Evolutionary conservation across 345 rosid genomes (phyloP).

Genomic region (Psidium guajava): DNA sequence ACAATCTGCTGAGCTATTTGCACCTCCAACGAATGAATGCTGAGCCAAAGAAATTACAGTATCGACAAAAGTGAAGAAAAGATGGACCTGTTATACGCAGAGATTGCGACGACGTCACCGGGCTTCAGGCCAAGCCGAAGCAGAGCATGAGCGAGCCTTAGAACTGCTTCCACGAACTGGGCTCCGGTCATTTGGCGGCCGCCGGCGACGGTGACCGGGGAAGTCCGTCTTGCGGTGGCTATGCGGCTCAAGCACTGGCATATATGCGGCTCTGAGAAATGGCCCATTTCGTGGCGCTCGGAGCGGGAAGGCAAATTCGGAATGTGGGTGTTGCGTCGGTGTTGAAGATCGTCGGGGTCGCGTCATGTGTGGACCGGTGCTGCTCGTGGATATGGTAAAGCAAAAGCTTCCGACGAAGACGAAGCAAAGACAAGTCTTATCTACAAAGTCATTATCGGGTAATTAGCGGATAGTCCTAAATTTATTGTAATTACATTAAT

Average conservation of each 20-base stretch:
- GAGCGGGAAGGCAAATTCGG: background rate
- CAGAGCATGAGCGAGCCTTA: slow-evolving; percentile 39
- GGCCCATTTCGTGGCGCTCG: slow-evolving; percentile 13
- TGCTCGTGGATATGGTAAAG: background rate
- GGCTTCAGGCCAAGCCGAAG: slow-evolving; percentile 33
- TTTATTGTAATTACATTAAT: no score
- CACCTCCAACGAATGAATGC: background rate
- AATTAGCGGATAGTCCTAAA: no score
- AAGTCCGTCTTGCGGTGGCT: slow-evolving; percentile 30
- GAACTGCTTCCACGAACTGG: slow-evolving; percentile 39
- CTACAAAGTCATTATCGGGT: background rate
- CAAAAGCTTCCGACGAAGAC: background rate
- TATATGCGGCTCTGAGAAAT: slow-evolving; percentile 49
- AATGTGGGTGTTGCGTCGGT: background rate
- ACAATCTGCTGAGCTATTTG: background rate
- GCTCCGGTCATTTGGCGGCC: slow-evolving; percentile 36
- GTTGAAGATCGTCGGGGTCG: background rate
- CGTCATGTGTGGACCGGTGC: background rate
- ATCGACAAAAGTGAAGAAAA: background rate
- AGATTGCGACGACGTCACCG: slow-evolving; percentile 57
- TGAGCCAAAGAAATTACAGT: background rate
- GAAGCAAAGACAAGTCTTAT: background rate
- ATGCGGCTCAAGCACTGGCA: slow-evolving; percentile 63
- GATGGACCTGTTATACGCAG: slow-evolving; percentile 63
- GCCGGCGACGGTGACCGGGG: slow-evolving; percentile 31